phyloP scores from a whole-genome alignment of 1,284 basidiomycete species.

The Sporisorium scitamineum region DNA sequence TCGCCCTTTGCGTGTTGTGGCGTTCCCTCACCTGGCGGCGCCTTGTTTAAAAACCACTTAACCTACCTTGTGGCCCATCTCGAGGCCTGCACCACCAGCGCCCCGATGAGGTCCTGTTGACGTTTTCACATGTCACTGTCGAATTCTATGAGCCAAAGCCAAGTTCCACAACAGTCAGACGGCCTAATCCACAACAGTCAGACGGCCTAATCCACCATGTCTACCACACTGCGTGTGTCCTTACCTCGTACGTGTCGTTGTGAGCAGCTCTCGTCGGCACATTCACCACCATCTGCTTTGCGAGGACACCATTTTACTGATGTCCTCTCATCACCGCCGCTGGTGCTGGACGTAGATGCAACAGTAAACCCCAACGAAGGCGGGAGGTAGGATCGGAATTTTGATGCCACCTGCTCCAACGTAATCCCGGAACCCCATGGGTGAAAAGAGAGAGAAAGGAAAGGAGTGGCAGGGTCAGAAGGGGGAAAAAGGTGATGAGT shows the following conservation, averaged over 20 bases:
- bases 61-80: background rate
- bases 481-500: background rate
- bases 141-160: background rate
- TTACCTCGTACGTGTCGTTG: slow-evolving; percentile 33
- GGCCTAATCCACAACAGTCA: background rate
- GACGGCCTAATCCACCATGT: background rate
- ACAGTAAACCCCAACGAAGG: slow-evolving; percentile 20
- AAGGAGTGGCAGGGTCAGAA: slow-evolving; percentile 2
- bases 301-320: slow-evolving; percentile 37
- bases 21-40: background rate
- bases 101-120: background rate
- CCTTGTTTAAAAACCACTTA: too few species aligned
- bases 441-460: background rate
- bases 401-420: slow-evolving; percentile 21
- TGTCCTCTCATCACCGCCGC: slow-evolving; percentile 10
- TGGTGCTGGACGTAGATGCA: background rate
- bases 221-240: background rate
- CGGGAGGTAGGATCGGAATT: slow-evolving; percentile 28
- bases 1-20: background rate
- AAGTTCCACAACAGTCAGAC: background rate
- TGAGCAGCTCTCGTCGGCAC: slow-evolving; percentile 12
- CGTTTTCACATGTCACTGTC: background rate
- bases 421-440: background rate
- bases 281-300: slow-evolving; percentile 29
- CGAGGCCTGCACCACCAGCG: too few species aligned